phyloP scores from a whole-genome alignment of 495 filamentous ascomycete species.

The Lentithecium fluviatile region DNA sequence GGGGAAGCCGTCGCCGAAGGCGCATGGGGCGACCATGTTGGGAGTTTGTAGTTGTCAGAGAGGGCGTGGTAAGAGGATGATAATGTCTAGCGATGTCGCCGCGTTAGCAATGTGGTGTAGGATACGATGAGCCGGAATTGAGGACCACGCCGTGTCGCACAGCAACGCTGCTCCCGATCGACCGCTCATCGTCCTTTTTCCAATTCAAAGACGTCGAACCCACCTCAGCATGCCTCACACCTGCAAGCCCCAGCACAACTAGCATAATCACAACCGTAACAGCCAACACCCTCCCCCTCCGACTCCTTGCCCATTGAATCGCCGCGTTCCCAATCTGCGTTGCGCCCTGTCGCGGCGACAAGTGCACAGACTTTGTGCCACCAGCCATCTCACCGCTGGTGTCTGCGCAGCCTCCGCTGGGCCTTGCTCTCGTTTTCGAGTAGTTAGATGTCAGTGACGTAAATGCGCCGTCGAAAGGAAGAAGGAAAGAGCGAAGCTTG shows the following conservation, averaged over 20 bases:
- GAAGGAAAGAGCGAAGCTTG: too few relatives aligned
- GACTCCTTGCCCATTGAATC: conserved; percentile 17
- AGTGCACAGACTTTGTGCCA: conserved; percentile 19
- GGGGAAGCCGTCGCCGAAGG: conserved; percentile 23
- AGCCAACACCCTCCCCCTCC: conserved; percentile 26
- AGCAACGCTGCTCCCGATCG: too few relatives aligned
- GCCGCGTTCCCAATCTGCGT: conserved; percentile 18
- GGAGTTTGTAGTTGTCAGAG: conserved; percentile 29
- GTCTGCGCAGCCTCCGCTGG: too few relatives aligned
- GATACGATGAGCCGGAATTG: not conserved
- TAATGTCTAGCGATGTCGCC: conserved; percentile 15
- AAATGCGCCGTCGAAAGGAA: too few relatives aligned
- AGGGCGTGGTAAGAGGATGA: conserved; percentile 24
- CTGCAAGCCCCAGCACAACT: conserved; percentile 14
- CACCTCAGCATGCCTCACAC: conserved; percentile 28
- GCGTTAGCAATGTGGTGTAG: not conserved
- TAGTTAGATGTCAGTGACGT: too few relatives aligned
- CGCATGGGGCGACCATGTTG: conserved; percentile 26
- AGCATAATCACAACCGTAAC: conserved; percentile 31
- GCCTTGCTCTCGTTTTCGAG: too few relatives aligned
- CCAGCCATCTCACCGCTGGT: too few relatives aligned
- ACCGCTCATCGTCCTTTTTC: not conserved
- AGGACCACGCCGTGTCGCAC: not conserved
- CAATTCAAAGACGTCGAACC: conserved; percentile 4
- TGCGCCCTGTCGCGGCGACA: conserved; percentile 24